These are phyloP conservation scores for Penicillium angulare DNA, from an alignment of 495 filamentous ascomycete species.

Conservation along the genomic window DNA sequence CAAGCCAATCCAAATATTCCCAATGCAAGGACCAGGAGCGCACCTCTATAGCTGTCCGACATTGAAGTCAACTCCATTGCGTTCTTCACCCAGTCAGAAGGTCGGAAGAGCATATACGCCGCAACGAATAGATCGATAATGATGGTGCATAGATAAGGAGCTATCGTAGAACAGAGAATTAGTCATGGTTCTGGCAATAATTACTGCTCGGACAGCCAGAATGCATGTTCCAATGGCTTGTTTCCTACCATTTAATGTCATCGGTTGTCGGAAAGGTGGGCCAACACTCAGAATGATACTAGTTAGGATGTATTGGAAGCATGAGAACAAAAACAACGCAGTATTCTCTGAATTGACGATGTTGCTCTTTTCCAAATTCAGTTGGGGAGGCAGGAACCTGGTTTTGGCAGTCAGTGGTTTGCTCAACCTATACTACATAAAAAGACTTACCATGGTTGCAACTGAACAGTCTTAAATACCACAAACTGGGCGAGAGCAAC, in stretches of 20 bases:
- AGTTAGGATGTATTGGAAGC: constrained; percentile 90
- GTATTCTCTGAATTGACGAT: constrained; percentile 91
- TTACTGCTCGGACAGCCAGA: background rate
- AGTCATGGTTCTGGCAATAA: background rate
- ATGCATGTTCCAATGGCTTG: too few relatives aligned
- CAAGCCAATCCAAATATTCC: constrained; percentile 65
- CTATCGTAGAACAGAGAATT: constrained; percentile 16
- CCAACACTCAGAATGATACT: constrained; percentile 88
- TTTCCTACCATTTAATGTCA: constrained; percentile 72
- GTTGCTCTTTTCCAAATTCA: constrained; percentile 75
- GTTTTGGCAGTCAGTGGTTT: background rate
- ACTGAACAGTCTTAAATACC: constrained; percentile 67
- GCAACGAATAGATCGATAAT: constrained; percentile 61
- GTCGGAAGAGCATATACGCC: constrained; percentile 73
- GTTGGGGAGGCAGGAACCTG: constrained; percentile 76
- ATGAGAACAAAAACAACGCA: constrained; percentile 81
- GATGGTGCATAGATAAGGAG: constrained; percentile 78
- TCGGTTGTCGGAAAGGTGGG: constrained; percentile 79
- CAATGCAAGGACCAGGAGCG: constrained; percentile 64
- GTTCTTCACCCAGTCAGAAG: constrained; percentile 61
- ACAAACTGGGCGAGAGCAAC: constrained; percentile 75
- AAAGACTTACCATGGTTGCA: constrained; percentile 67
- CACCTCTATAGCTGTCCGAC: constrained; percentile 68
- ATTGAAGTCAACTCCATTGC: constrained; percentile 86
- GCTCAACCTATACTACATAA: background rate